Percentiles rank a stretch among this genome's conserved stretches.
Evolutionary conservation across 352 stramenopile genomes (phyloP).

Genomic region (Globisporangium apiculatum): DNA sequence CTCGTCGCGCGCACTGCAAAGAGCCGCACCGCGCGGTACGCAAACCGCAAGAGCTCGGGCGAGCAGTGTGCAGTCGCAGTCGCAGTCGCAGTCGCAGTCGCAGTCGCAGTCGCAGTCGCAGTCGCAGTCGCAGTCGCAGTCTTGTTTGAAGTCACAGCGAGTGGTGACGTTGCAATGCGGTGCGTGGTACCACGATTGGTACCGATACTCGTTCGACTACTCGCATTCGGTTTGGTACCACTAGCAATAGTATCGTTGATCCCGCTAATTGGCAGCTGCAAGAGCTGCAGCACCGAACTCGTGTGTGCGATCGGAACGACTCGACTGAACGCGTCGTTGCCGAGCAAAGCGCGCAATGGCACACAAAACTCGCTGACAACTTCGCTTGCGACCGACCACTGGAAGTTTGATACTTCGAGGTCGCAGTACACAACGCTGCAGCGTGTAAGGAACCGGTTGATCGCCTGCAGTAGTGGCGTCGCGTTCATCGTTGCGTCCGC

Average conservation of each 20-base stretch:
- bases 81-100: too few relatives aligned
- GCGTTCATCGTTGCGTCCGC: slow-evolving; percentile 32
- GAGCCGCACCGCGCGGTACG: slow-evolving; percentile 45
- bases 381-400: slow-evolving; percentile 70
- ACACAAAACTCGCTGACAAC: slow-evolving; percentile 62
- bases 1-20: slow-evolving; percentile 53
- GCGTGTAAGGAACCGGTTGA: slow-evolving; percentile 58
- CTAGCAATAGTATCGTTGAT: too few relatives aligned
- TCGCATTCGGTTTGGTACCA: too few relatives aligned
- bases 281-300: slow-evolving; percentile 59
- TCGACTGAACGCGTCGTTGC: slow-evolving; percentile 41
- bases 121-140: too few relatives aligned
- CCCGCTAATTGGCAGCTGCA: slow-evolving; percentile 44
- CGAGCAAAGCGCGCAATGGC: slow-evolving; percentile 45
- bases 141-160: too few relatives aligned
- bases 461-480: slow-evolving; percentile 26
- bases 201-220: too few relatives aligned
- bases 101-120: too few relatives aligned
- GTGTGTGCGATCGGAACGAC: slow-evolving; percentile 44
- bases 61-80: slow-evolving; percentile 12
- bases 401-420: slow-evolving; percentile 72
- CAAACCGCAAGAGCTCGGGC: slow-evolving; percentile 43
- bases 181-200: background rate
- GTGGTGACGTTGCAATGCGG: background rate
- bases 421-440: slow-evolving; percentile 68